phyloP scores from a whole-genome alignment of 1,284 basidiomycete genomes.

The Ustilago shanxiensis region DNA sequence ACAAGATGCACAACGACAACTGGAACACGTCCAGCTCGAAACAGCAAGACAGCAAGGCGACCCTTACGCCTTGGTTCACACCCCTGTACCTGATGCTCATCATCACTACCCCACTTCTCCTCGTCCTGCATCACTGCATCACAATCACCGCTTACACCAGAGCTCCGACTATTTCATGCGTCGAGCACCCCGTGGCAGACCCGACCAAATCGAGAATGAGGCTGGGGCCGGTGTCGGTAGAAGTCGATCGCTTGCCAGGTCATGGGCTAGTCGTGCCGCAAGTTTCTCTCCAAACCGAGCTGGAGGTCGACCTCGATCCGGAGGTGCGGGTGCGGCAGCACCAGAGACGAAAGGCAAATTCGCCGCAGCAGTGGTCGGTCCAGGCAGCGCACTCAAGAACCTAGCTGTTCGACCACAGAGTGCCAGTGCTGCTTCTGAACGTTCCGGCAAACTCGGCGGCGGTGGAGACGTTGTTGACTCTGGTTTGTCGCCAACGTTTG shows the following conservation, averaged over 20 bases:
- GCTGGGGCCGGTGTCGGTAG: not conserved
- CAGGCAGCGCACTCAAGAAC: constrained; percentile 11
- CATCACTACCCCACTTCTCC: constrained; percentile 27
- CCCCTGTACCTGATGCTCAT: constrained; percentile 12
- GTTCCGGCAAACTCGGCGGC: not conserved
- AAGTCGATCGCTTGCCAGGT: constrained; percentile 18
- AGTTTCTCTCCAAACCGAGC: constrained; percentile 5
- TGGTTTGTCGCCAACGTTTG: constrained; percentile 22
- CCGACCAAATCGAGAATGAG: not conserved
- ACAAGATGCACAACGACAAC: constrained; percentile 44
- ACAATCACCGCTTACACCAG: constrained; percentile 17
- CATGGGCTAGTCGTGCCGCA: constrained; percentile 3
- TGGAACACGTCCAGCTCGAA: constrained; percentile 53
- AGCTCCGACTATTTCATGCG: constrained; percentile 13
- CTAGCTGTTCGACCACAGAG: constrained; percentile 26
- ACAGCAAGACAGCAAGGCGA: constrained; percentile 62
- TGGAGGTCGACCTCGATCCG: constrained; percentile 5
- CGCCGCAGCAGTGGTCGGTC: not conserved
- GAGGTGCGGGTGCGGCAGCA: not conserved
- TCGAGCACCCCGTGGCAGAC: not conserved
- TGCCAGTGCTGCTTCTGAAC: constrained; percentile 9
- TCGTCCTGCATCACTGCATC: constrained; percentile 2
- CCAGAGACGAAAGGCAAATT: constrained; percentile 4
- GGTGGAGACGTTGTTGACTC: not conserved
- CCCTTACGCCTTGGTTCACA: constrained; percentile 32